Evolutionary conservation across 306 rosid species (phyloP).

Genomic region (Leucaena leucocephala): DNA sequence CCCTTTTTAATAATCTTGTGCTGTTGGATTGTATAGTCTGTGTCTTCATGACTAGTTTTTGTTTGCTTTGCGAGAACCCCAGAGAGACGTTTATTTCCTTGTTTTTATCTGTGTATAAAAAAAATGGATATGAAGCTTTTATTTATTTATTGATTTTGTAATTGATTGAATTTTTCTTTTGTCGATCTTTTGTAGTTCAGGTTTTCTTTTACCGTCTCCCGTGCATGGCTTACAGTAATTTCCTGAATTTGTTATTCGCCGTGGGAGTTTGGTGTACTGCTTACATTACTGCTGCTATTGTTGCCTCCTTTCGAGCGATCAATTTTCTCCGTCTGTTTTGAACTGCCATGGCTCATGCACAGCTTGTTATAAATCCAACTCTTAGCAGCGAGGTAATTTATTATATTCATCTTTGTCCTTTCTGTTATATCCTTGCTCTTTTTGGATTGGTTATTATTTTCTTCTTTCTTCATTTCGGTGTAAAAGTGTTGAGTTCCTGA

Average conservation of each 20-base stretch:
- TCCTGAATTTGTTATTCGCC: constrained; percentile 53
- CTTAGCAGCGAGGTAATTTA: constrained; percentile 80
- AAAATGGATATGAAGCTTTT: not conserved
- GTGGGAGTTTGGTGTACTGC: constrained; percentile 67
- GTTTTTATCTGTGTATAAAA: not conserved
- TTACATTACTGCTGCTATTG: constrained; percentile 63
- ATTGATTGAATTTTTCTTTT: not conserved
- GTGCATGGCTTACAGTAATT: constrained; percentile 58
- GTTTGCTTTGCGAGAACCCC: constrained; percentile 1
- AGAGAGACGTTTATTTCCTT: not conserved
- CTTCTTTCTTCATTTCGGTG: too few relatives aligned
- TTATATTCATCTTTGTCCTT: not conserved
- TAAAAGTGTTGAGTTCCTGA: constrained; percentile 18
- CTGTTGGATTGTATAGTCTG: not conserved
- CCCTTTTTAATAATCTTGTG: not conserved
- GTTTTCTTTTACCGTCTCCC: constrained; percentile 37
- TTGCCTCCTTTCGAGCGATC: constrained; percentile 57
- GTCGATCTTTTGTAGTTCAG: constrained; percentile 33
- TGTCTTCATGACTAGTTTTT: not conserved
- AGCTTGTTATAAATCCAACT: constrained; percentile 72
- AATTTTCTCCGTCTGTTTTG: constrained; percentile 45
- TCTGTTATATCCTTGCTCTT: not conserved
- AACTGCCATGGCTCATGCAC: constrained; percentile 64
- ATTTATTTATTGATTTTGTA: not conserved
- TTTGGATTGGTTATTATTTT: not conserved